A percentile compares a stretch with the other conserved stretches of the same genome.
Conservation (phyloP, 768 basidiomycete genomes). For the Lanmaoa pseudosensibilis region DNA sequence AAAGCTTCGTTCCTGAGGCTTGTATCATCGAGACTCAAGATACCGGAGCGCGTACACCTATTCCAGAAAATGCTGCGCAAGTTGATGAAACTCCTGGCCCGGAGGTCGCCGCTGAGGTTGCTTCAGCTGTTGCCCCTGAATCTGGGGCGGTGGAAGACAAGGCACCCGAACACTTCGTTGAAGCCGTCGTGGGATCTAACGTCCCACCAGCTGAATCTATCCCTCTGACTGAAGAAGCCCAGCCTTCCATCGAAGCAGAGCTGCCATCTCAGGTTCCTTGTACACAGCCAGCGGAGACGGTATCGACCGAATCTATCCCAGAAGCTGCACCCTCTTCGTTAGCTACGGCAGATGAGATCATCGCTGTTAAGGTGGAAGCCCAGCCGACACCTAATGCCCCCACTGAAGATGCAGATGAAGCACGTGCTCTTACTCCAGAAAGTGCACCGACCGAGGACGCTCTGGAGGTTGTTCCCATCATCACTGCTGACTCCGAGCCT, state of each 20-base stretch:
- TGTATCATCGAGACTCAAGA: neutral
- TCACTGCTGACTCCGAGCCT: neutral
- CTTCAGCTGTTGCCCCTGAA: neutral
- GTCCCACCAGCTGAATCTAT: neutral
- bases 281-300: neutral
- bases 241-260: slow-evolving; percentile 1
- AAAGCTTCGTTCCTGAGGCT: neutral
- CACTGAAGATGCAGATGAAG: neutral
- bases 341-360: neutral
- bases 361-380: neutral
- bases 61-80: neutral
- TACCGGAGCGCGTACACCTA: neutral
- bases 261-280: slow-evolving; percentile 1
- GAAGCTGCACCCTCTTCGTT: slow-evolving; percentile 3
- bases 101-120: neutral
- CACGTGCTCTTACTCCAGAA: neutral
- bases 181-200: neutral
- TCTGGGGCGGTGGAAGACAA: neutral
- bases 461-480: neutral
- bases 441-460: neutral
- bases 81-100: slow-evolving; percentile 9
- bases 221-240: neutral
- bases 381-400: neutral
- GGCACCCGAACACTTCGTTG: neutral
- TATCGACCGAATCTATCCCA: neutral